Base-by-base conservation (phyloP, 2,329 filamentous ascomycete species). In the Trichophyton mentagrophytes region DNA sequence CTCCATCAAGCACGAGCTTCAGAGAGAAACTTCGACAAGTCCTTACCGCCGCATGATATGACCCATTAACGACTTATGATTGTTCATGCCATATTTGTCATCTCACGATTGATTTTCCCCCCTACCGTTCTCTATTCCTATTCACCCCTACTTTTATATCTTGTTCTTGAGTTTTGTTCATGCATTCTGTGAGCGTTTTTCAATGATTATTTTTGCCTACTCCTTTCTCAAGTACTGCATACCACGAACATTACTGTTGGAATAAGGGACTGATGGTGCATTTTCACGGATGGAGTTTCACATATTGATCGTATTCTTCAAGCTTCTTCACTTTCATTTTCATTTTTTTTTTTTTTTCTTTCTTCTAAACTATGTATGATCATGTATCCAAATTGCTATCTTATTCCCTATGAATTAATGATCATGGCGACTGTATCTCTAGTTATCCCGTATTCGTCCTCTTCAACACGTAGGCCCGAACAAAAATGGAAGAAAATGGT, bases 161-260 rank as follows among this genome's bases (percentile, higher is more conserved):
- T 53, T 47, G n/a, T 15, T 15, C 22, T 53, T 53, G 17, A 22
- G 17, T 30, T 53, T 53, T 53, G 49, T 53, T 53, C 49, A 53
- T 53, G 49, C 49, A 53, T 53, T n/a, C 22, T 53, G 25, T 25
- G 49, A 53, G 49, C 49, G 49, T 53, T 53, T 30, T 53, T n/a
- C 6, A 30, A n/a, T 11, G 22, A 53, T 30, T 13, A 22, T 53
- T 53, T 30, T 3, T 33, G 22, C 22, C 22, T 53, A 7, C 27
- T 51, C 46, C 22, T 17, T 51, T 27, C 22, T 27, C 46, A 22
- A 51, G 8, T 53, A 53, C 27, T 30, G 49, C 49, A 53, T 53
- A 53, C 17, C 27, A 30, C 22, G 49, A 53, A 53, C 49, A 53
- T 33, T 11, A 53, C 49, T 53, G 49, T 53, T 53, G 49, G 49